Evolutionary conservation across 306 rosid genomes (phyloP), one percentile per base, ranked within the genome.

Genomic region (Cyamopsis tetragonoloba): DNA sequence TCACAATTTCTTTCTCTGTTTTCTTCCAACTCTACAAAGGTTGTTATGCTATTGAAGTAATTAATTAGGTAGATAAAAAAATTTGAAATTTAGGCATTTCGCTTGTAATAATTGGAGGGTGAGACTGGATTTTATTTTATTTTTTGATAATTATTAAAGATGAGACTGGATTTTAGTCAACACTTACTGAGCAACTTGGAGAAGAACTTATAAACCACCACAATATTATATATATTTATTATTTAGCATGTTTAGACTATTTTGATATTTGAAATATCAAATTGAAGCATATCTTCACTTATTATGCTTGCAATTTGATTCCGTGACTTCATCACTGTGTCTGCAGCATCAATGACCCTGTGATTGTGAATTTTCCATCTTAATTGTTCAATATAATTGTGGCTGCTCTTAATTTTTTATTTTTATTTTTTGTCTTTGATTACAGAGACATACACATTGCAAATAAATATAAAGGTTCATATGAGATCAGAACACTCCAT

Each of bases 171-270:
- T 60, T 76, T 47, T 51, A 68, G 66, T 68, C 66, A 61, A 51
- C 51, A 50, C 49, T 60, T n/a, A 37, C 17, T 27, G 48, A 59
- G 47, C 56, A 41, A 62, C 68, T 61, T 8, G 19, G 63, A 59
- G 19, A 59, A 38, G 42, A 73, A 66, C 62, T 34, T 61, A 6
- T 31, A 74, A n/a, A 67, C 83, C 59, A 67, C 63, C 83, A 35
- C 74, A 37, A 13, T 39, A 48, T 12, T 44, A 42, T 19, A 22
- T n/a, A n/a, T n/a, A n/a, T n/a, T n/a, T n/a, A n/a, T n/a, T n/a
- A n/a, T 34, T 43, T 31, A 13, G 32, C 43, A 30, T 31, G 31
- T 42, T 57, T 32, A 30, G 34, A 75, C 44, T 66, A 49, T 38
- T 58, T 72, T 48, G 8, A 35, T 61, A 47, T 34, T 62, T 3